Evolutionary conservation across 148 eudicot species (phyloP).

Genomic region (Vaccinium corymbosum): DNA sequence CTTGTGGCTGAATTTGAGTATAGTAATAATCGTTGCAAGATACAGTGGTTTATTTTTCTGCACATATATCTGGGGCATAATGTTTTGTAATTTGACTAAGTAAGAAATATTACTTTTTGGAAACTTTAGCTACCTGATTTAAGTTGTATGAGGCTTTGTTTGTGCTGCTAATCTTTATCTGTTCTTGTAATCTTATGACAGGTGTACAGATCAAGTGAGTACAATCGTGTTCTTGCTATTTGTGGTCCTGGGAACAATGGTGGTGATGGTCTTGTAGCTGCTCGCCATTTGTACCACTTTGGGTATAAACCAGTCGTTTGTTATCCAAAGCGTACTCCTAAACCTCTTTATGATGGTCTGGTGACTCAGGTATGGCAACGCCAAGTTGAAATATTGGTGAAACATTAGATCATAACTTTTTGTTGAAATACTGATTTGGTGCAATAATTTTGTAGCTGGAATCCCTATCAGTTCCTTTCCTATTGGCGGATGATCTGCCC

Average conservation of each 20-base stretch:
- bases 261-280: conserved; percentile 98
- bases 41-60: not conserved
- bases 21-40: not conserved
- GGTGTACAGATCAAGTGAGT: conserved; percentile 72
- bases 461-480: conserved; percentile 78
- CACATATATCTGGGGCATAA: not conserved
- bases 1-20: conserved; percentile 3
- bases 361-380: conserved; percentile 74
- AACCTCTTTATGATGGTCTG: conserved; percentile 81
- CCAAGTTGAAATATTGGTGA: conserved; percentile 4
- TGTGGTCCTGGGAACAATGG: conserved; percentile 99
- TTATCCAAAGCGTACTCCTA: conserved; percentile 92
- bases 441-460: conserved; percentile 62
- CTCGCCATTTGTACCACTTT: conserved; percentile 91
- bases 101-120: not conserved
- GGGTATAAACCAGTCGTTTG: conserved; percentile 80
- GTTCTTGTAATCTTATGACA: conserved; percentile 25
- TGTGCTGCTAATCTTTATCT: not conserved
- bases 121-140: not conserved
- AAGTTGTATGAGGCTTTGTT: not conserved
- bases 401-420: not conserved
- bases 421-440: conserved; percentile 19
- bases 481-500: conserved; percentile 78
- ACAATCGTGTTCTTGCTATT: conserved; percentile 71
- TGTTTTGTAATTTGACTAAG: not conserved